phyloP scores from a whole-genome alignment of 768 basidiomycete species.

The Termitomyces titanicus region DNA sequence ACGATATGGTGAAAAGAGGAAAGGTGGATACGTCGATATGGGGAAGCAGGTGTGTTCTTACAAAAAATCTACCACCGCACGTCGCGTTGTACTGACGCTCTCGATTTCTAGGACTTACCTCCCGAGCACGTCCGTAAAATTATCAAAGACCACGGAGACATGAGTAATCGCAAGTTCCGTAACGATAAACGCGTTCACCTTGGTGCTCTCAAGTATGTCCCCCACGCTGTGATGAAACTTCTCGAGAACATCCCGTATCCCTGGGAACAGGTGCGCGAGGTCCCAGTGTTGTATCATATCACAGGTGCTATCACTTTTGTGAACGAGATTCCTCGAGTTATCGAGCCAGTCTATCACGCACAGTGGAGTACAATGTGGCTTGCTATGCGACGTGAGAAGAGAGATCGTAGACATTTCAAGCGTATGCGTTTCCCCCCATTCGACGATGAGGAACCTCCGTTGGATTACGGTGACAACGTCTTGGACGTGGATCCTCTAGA shows the following conservation, averaged over 20 bases:
- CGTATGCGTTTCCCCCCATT: constrained; percentile 99
- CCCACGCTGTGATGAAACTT: constrained; percentile 98
- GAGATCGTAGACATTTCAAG: constrained; percentile 98
- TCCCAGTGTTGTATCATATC: constrained; percentile 97
- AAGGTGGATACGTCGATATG: constrained; percentile 87
- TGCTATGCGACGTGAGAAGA: constrained; percentile 97
- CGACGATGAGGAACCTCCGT: constrained; percentile 97
- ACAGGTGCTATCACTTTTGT: constrained; percentile 99
- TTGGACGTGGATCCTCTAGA: constrained; percentile 97
- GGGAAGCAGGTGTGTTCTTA: constrained; percentile 73
- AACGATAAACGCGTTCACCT: constrained; percentile 99
- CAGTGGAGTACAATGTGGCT: constrained; percentile 99
- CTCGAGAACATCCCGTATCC: constrained; percentile 97
- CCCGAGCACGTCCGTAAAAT: constrained; percentile 99
- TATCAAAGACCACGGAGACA: constrained; percentile 99
- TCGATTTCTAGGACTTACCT: constrained; percentile 70
- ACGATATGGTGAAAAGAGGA: constrained; percentile 88
- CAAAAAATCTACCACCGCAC: constrained; percentile 2
- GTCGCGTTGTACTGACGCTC: constrained; percentile 14
- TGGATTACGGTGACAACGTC: constrained; percentile 99
- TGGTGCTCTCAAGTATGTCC: constrained; percentile 97
- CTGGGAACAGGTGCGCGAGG: constrained; percentile 99
- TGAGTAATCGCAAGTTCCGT: constrained; percentile 98
- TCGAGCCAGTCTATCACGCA: constrained; percentile 97
- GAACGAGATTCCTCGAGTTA: constrained; percentile 94